phyloP scores from a whole-genome alignment of 495 filamentous ascomycete species.

The Neurospora sp. region DNA sequence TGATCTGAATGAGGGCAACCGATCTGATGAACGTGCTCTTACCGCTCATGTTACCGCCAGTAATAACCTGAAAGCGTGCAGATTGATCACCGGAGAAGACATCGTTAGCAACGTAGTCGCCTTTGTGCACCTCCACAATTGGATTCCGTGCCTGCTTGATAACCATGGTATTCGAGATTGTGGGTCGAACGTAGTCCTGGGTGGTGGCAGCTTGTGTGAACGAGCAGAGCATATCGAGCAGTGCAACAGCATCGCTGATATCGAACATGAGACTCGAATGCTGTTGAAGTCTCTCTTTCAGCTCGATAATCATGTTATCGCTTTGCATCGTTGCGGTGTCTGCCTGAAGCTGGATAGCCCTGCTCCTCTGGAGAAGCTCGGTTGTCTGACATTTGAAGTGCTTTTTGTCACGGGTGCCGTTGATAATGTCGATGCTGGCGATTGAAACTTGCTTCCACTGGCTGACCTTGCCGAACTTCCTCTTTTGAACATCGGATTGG shows the following conservation, averaged over 20 bases:
- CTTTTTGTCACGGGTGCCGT: slow-evolving; percentile 59
- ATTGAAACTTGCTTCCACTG: slow-evolving; percentile 1
- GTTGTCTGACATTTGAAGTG: slow-evolving; percentile 79
- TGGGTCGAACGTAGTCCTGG: slow-evolving; percentile 72
- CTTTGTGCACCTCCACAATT: slow-evolving; percentile 47
- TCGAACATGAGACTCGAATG: slow-evolving; percentile 64
- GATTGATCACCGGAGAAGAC: slow-evolving; percentile 65
- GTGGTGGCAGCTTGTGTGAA: slow-evolving; percentile 72
- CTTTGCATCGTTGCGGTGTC: slow-evolving; percentile 73
- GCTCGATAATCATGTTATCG: slow-evolving; percentile 55
- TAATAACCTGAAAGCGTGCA: slow-evolving; percentile 82
- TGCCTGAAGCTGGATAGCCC: slow-evolving; percentile 46
- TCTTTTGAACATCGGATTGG: slow-evolving; percentile 10
- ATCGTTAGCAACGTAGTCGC: slow-evolving; percentile 76
- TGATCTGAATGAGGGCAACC: slow-evolving; percentile 73
- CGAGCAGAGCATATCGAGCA: slow-evolving; percentile 81
- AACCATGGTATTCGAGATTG: slow-evolving; percentile 61
- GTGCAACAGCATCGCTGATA: slow-evolving; percentile 75
- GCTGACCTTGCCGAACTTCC: not conserved
- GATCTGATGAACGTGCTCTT: slow-evolving; percentile 92
- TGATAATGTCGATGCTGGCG: slow-evolving; percentile 44
- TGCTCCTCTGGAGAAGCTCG: slow-evolving; percentile 63
- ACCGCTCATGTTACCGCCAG: slow-evolving; percentile 98
- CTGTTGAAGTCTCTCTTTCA: slow-evolving; percentile 55
- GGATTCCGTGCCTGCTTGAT: slow-evolving; percentile 79